phyloP scores from a whole-genome alignment of 805 yeast genomes.

The Millerozyma miso region DNA sequence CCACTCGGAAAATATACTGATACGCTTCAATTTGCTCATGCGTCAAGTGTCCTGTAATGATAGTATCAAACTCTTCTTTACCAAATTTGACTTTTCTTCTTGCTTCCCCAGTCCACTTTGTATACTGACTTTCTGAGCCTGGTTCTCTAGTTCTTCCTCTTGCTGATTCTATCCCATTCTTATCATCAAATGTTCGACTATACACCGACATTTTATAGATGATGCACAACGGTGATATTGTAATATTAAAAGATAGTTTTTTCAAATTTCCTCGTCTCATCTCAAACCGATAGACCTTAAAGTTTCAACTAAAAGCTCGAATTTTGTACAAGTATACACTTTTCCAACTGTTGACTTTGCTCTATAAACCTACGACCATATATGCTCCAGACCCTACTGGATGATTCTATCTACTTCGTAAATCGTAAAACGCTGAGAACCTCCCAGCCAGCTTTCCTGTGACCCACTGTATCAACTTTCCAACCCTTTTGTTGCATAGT shows the following conservation, averaged over 20 bases:
- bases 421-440: constrained; percentile 61
- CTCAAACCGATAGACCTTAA: background rate
- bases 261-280: background rate
- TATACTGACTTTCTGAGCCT: constrained; percentile 9
- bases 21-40: constrained; percentile 77
- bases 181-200: constrained; percentile 6
- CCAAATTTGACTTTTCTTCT: constrained; percentile 21
- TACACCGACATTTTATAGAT: constrained; percentile 5
- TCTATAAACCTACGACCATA: background rate
- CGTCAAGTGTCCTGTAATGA: constrained; percentile 41
- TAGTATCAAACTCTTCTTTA: constrained; percentile 22
- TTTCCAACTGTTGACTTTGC: too few relatives aligned
- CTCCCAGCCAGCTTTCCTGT: constrained; percentile 95
- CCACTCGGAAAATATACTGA: constrained; percentile 66
- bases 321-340: too few relatives aligned
- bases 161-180: background rate
- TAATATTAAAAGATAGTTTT: too few relatives aligned
- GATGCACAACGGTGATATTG: background rate
- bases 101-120: constrained; percentile 34
- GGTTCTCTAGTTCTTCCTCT: constrained; percentile 6
- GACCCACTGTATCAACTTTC: constrained; percentile 48
- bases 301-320: too few relatives aligned
- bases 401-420: background rate
- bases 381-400: too few relatives aligned
- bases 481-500: constrained; percentile 50